Evolutionary conservation across 192 early-diverging fungal species (phyloP).

Genomic region (Mortierella claussenii): DNA sequence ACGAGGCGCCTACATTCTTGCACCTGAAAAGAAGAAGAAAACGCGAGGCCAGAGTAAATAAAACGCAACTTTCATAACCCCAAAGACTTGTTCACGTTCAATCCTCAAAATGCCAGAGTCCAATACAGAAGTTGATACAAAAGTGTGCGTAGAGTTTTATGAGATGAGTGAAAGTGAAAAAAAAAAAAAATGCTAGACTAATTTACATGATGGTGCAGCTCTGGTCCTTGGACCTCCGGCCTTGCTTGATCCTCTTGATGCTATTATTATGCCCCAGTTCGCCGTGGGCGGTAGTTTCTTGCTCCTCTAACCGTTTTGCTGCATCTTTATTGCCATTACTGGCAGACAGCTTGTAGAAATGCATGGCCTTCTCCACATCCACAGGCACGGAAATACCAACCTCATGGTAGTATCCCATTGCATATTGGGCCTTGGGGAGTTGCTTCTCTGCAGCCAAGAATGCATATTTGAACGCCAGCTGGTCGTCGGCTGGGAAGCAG

Average conservation of each 20-base stretch:
- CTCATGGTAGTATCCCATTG: constrained; percentile 92
- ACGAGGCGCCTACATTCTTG: constrained; percentile 49
- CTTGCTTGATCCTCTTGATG: constrained; percentile 24
- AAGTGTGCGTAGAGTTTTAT: too few species aligned
- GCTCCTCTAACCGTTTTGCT: constrained; percentile 32
- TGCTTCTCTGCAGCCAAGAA: constrained; percentile 82
- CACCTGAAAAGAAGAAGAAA: constrained; percentile 47
- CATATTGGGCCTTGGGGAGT: constrained; percentile 84
- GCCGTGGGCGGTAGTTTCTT: background rate
- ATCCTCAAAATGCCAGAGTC: too few species aligned
- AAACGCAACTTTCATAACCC: too few species aligned
- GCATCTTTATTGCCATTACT: constrained; percentile 54
- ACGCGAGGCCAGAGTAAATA: constrained; percentile 15
- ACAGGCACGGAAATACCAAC: constrained; percentile 73
- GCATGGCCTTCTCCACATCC: constrained; percentile 64
- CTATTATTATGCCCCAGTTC: constrained; percentile 22
- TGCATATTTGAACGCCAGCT: constrained; percentile 85
- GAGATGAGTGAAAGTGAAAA: too few species aligned
- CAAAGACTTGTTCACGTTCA: too few species aligned
- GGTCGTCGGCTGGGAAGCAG: constrained; percentile 69
- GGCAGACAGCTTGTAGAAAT: constrained; percentile 65
- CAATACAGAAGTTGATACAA: too few species aligned
- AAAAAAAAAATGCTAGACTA: too few species aligned
- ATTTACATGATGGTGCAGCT: constrained; percentile 48
- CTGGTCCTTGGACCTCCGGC: constrained; percentile 17